phyloP scores from a whole-genome alignment of 768 basidiomycete species.

The Termitomyces sp. region DNA sequence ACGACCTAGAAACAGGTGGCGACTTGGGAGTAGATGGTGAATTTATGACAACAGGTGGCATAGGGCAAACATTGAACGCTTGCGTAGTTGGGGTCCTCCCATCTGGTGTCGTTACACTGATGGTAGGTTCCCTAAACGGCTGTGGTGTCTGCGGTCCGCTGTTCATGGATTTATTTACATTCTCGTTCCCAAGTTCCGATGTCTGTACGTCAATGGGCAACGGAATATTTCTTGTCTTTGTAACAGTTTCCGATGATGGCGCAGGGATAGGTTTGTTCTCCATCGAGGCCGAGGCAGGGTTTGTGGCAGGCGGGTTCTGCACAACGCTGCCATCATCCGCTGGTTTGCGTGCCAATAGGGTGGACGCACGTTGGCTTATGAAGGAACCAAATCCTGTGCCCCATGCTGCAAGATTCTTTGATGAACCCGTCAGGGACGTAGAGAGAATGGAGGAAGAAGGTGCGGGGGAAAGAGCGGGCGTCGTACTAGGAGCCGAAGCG shows the following conservation, averaged over 20 bases:
- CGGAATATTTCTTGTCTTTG: conserved; percentile 3
- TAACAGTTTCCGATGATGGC: conserved; percentile 2
- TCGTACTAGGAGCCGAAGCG: neutral
- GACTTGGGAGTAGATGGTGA: neutral
- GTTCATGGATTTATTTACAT: neutral
- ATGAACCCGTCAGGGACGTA: conserved; percentile 8
- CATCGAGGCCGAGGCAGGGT: neutral
- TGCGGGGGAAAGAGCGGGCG: conserved; percentile 7
- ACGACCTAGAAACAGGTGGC: neutral
- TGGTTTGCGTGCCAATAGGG: conserved; percentile 10
- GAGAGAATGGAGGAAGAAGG: conserved; percentile 4
- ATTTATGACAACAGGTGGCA: neutral
- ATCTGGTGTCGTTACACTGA: conserved; percentile 4
- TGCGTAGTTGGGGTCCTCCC: neutral
- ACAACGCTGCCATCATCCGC: conserved; percentile 5
- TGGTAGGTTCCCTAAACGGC: conserved; percentile 3
- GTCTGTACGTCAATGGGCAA: neutral
- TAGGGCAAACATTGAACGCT: neutral
- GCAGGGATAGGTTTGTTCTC: conserved; percentile 3
- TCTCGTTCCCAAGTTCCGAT: neutral
- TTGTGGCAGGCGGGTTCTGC: neutral
- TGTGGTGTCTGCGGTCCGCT: conserved; percentile 9
- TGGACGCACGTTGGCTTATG: conserved; percentile 14
- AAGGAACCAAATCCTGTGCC: conserved; percentile 17
- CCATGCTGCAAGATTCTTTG: conserved; percentile 14